phyloP scores from a whole-genome alignment of 805 yeast species.

The Sugiyamaella marilandica region DNA sequence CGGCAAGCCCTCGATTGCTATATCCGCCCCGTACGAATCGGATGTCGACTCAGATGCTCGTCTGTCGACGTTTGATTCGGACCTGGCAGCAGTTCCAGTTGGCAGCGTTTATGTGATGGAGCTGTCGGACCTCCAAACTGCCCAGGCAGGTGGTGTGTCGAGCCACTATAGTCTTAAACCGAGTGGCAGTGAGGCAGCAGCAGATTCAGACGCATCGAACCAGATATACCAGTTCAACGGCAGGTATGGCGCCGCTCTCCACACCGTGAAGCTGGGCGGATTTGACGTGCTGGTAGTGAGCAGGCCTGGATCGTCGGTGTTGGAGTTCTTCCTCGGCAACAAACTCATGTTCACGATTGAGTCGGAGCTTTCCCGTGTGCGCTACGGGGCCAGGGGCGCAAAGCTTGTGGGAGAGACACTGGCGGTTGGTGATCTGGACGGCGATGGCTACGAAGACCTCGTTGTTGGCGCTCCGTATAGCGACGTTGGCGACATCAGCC shows the following conservation, averaged over 20 bases:
- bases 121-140: neutral
- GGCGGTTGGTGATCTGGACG: slow-evolving; percentile 33
- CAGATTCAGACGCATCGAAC: neutral
- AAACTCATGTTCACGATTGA: slow-evolving; percentile 27
- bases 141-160: neutral
- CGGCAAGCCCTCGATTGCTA: slow-evolving; percentile 41
- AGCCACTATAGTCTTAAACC: neutral
- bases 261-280: slow-evolving; percentile 28
- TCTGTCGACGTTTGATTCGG: neutral
- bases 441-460: slow-evolving; percentile 40
- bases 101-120: slow-evolving; percentile 22
- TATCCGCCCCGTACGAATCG: slow-evolving; percentile 47
- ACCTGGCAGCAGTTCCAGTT: slow-evolving; percentile 5
- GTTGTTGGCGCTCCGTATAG: slow-evolving; percentile 43
- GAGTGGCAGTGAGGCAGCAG: neutral
- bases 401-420: slow-evolving; percentile 42
- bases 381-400: slow-evolving; percentile 39
- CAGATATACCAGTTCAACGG: slow-evolving; percentile 27
- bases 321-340: slow-evolving; percentile 37
- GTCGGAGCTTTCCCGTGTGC: slow-evolving; percentile 26
- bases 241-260: slow-evolving; percentile 43
- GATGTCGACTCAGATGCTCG: neutral
- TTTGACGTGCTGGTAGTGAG: slow-evolving; percentile 41
- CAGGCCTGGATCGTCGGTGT: slow-evolving; percentile 47
- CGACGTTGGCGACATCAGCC: slow-evolving; percentile 33